A percentile compares a stretch with the other conserved stretches of the same genome.
phyloP scores from a whole-genome alignment of 2,329 filamentous ascomycete species.

The Pseudogymnoascus sp. region DNA sequence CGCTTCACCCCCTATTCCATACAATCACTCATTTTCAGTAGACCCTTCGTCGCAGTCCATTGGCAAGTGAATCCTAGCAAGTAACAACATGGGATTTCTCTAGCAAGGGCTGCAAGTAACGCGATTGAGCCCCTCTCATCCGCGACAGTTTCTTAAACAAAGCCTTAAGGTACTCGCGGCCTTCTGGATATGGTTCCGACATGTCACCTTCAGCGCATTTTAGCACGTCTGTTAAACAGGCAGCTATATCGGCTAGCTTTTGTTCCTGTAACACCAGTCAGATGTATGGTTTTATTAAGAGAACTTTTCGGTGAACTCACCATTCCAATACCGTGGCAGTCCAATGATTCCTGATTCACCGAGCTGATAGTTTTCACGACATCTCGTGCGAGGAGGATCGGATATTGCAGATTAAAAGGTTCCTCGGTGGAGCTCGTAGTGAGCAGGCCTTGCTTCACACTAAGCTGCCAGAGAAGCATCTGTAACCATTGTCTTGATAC shows the following conservation, averaged over 20 bases:
- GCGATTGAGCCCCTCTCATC: background rate
- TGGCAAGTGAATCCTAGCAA: background rate
- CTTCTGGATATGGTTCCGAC: background rate
- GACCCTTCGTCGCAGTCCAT: background rate
- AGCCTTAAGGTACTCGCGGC: background rate
- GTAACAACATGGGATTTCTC: background rate
- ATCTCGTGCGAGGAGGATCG: conserved; percentile 1
- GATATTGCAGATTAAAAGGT: background rate
- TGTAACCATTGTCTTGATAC: conserved; percentile 2
- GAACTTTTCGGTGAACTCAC: background rate
- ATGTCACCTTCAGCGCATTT: conserved; percentile 2
- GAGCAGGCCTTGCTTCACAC: background rate
- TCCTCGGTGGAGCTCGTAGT: conserved; percentile 3
- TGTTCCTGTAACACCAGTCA: background rate
- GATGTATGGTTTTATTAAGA: background rate
- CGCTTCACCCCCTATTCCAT: background rate
- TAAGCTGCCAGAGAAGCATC: conserved; percentile 6
- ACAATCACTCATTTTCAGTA: background rate
- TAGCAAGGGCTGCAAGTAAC: background rate
- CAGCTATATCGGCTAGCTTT: conserved; percentile 2
- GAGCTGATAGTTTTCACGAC: background rate
- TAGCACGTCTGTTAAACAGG: conserved; percentile 3
- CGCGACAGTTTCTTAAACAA: background rate
- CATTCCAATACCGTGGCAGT: conserved; percentile 1
- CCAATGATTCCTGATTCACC: background rate